These are phyloP conservation scores for Parsonsia alboflavescens DNA, from an alignment of 257 asterid genomes.

Conservation along the genomic window DNA sequence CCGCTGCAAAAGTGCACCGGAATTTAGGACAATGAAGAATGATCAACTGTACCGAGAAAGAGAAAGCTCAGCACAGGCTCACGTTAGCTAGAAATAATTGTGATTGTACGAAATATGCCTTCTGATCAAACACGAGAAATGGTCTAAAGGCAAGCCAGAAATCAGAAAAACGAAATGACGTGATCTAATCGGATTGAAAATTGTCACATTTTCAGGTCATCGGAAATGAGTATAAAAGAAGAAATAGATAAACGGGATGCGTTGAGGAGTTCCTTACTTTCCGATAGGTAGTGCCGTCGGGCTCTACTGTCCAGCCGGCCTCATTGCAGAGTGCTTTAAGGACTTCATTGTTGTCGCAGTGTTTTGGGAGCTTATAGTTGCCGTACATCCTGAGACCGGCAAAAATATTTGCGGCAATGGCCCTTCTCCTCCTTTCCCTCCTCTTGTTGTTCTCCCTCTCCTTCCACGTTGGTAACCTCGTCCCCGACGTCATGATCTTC, in stretches of 20 bases:
- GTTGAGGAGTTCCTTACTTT: conserved; percentile 30
- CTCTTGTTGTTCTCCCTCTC: conserved; percentile 79
- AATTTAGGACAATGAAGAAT: conserved; percentile 1
- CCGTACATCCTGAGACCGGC: conserved; percentile 67
- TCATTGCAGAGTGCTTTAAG: conserved; percentile 71
- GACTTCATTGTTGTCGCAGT: conserved; percentile 72
- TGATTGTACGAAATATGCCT: no score
- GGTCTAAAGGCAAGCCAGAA: background rate
- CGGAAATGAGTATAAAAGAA: background rate
- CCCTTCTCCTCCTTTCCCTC: conserved; percentile 68
- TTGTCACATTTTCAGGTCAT: background rate
- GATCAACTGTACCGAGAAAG: background rate
- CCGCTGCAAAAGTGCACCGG: conserved; percentile 21
- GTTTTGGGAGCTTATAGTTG: conserved; percentile 58
- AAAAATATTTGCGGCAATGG: conserved; percentile 64
- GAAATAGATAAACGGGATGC: background rate
- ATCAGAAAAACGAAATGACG: background rate
- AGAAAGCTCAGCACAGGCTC: background rate
- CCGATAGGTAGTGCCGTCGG: conserved; percentile 72
- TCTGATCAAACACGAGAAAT: background rate
- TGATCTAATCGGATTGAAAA: background rate
- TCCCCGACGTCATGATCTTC: conserved; percentile 38
- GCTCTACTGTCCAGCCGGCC: conserved; percentile 73
- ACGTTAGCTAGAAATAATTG: background rate
- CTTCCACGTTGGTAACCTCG: conserved; percentile 70